These are phyloP conservation scores for Sphagnurus paluster DNA, from an alignment of 1,284 basidiomycete species.

Conservation along the genomic window DNA sequence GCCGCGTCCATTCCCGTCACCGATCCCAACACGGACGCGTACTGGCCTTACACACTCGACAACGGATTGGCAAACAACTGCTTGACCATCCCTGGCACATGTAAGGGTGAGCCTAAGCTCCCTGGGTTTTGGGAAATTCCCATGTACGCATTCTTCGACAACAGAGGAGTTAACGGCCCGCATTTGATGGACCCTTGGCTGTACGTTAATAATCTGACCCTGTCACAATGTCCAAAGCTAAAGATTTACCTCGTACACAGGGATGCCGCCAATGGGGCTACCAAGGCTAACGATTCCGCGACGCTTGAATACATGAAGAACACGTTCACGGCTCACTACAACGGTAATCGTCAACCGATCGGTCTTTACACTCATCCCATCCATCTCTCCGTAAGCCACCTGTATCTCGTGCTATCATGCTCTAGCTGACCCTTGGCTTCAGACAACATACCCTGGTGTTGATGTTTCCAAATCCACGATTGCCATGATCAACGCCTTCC, in stretches of 20 bases:
- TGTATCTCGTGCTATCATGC: not conserved
- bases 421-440: not conserved
- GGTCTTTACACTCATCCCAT: slow-evolving; percentile 84
- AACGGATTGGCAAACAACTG: slow-evolving; percentile 83
- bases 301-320: slow-evolving; percentile 74
- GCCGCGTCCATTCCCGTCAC: slow-evolving; percentile 70
- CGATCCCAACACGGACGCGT: slow-evolving; percentile 70
- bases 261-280: slow-evolving; percentile 55
- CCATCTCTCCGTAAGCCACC: slow-evolving; percentile 59
- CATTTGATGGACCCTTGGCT: slow-evolving; percentile 87
- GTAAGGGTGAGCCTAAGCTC: slow-evolving; percentile 71
- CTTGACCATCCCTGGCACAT: slow-evolving; percentile 52
- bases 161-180: slow-evolving; percentile 51
- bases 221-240: too few species aligned
- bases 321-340: slow-evolving; percentile 77
- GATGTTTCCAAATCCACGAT: slow-evolving; percentile 52
- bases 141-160: slow-evolving; percentile 78
- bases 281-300: slow-evolving; percentile 51
- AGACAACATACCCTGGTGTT: slow-evolving; percentile 61
- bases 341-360: slow-evolving; percentile 75
- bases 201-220: slow-evolving; percentile 30
- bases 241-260: slow-evolving; percentile 29
- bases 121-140: slow-evolving; percentile 84
- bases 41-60: slow-evolving; percentile 75
- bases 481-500: slow-evolving; percentile 74